Evolutionary conservation across 768 basidiomycete genomes (phyloP).

Genomic region (Lactarius deliciosus): DNA sequence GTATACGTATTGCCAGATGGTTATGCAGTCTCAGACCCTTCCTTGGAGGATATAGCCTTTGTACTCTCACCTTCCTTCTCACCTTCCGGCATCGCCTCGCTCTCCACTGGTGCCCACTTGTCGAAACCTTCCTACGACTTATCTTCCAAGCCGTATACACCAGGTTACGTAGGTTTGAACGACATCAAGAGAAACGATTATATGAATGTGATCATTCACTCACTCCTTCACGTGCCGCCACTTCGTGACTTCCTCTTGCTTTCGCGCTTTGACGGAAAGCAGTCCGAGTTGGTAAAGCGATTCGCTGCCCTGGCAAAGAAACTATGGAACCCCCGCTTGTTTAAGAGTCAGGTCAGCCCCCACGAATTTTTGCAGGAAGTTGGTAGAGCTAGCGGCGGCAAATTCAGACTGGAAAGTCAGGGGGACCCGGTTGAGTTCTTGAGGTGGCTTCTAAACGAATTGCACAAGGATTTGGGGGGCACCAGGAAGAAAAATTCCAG

Average conservation of each 20-base stretch:
- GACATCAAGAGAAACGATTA: constrained; percentile 98
- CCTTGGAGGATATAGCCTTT: constrained; percentile 90
- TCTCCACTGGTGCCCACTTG: constrained; percentile 59
- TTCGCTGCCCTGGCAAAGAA: constrained; percentile 89
- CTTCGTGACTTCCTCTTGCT: constrained; percentile 86
- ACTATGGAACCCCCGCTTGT: constrained; percentile 92
- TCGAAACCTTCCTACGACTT: constrained; percentile 85
- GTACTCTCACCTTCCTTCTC: constrained; percentile 90
- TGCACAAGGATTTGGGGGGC: constrained; percentile 94
- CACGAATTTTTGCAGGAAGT: constrained; percentile 99
- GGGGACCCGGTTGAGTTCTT: constrained; percentile 97
- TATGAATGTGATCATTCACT: constrained; percentile 95
- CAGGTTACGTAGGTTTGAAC: constrained; percentile 95
- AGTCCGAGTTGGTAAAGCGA: constrained; percentile 84
- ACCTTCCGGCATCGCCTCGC: constrained; percentile 48
- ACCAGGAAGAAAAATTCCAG: constrained; percentile 90
- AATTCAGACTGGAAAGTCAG: constrained; percentile 90
- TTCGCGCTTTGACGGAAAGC: constrained; percentile 68
- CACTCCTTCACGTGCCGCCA: constrained; percentile 87
- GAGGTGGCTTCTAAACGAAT: constrained; percentile 89
- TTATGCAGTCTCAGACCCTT: constrained; percentile 95
- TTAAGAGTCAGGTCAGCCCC: constrained; percentile 98
- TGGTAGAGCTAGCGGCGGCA: constrained; percentile 80
- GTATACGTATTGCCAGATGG: constrained; percentile 98
- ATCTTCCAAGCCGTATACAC: constrained; percentile 73